phyloP scores from a whole-genome alignment of 2,329 filamentous ascomycete genomes.

The Fusarium azukiicola region DNA sequence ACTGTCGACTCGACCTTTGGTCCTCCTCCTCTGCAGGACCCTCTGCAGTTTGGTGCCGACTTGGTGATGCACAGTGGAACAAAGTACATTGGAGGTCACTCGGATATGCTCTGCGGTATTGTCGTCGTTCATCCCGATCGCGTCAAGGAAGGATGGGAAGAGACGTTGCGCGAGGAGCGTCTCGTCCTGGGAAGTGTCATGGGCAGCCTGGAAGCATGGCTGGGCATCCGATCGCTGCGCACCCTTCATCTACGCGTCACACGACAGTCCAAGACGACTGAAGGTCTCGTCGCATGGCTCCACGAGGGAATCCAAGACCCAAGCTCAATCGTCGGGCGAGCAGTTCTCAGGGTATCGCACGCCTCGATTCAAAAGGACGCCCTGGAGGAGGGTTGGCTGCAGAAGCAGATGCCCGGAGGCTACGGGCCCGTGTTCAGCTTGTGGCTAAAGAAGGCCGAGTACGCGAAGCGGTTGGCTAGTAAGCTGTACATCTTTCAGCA shows the following conservation, averaged over 20 bases:
- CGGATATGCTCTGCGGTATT: background rate
- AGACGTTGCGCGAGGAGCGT: background rate
- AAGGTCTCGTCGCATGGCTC: background rate
- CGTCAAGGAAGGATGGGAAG: conserved; percentile 2
- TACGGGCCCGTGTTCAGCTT: conserved; percentile 1
- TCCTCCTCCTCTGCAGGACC: background rate
- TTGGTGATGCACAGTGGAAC: conserved; percentile 9
- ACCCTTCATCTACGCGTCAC: background rate
- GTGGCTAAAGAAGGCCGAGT: background rate
- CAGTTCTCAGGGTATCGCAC: background rate
- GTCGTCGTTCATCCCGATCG: background rate
- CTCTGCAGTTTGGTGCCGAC: background rate
- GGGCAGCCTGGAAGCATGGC: background rate
- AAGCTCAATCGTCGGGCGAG: background rate
- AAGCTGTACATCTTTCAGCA: conserved; percentile 3
- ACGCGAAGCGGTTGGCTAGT: background rate
- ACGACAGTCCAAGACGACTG: background rate
- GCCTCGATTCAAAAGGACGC: background rate
- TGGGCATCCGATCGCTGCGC: background rate
- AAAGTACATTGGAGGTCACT: background rate
- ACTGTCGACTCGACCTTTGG: conserved; percentile 3
- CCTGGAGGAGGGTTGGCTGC: background rate
- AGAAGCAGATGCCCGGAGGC: background rate
- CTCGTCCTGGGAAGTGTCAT: conserved; percentile 4
- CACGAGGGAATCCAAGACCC: background rate